phyloP scores from a whole-genome alignment of 306 rosid species.

The Ormosia semicastrata region DNA sequence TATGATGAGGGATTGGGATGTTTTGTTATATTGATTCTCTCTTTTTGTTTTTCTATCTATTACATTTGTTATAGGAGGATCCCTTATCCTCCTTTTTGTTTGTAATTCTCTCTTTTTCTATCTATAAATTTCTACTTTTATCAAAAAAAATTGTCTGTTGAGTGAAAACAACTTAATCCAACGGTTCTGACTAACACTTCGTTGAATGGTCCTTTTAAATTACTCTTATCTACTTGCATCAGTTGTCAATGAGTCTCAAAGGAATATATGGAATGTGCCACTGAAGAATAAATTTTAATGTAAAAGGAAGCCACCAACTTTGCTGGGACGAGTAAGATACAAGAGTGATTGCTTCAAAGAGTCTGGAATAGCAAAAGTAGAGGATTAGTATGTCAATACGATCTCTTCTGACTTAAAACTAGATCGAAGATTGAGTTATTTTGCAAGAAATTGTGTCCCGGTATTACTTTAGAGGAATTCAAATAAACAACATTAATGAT shows the following conservation, averaged over 20 bases:
- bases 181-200: neutral
- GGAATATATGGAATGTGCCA: neutral
- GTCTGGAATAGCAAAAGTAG: neutral
- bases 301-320: neutral
- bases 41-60: no score
- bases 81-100: no score
- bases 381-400: neutral
- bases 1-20: no score
- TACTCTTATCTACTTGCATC: neutral
- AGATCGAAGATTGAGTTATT: neutral
- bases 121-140: no score
- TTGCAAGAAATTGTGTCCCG: neutral
- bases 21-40: no score
- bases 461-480: neutral
- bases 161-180: slow-evolving; percentile 12
- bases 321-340: neutral
- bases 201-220: slow-evolving; percentile 1
- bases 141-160: neutral
- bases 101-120: no score
- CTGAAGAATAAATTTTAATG: neutral
- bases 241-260: neutral
- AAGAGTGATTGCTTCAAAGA: neutral
- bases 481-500: no score
- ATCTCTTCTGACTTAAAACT: neutral
- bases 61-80: no score